Base-by-base conservation (phyloP, 306 rosid species). In the Glycyrrhiza uralensis region DNA sequence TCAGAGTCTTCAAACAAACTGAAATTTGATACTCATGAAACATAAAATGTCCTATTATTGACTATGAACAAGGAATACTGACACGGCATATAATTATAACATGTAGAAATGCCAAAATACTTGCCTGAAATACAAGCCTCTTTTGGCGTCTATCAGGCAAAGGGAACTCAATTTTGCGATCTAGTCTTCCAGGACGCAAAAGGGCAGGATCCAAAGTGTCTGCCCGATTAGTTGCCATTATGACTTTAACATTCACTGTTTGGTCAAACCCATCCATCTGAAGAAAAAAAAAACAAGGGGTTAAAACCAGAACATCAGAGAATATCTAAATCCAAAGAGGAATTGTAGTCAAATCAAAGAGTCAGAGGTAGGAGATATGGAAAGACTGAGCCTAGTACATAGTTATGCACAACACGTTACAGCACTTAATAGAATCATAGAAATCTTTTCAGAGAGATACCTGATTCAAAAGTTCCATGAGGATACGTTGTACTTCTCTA, bases 221-320 rank as follows among this genome's bases (percentile, higher is more conserved):
- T 28, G 99, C 99, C 29, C 99, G 85, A 56, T 95, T 95, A 46
- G 99, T 95, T 68, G 99, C 99, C 99, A 95, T 95, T 46, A 95
- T 95, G 57, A 95, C 99, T 81, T 95, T 95, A 39, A 95, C 99
- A 80, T 95, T 95, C 72, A 95, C 99, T 3, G 99, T 95, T 80
- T 95, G 99, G 65, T 95, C 99, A 65, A 95, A 95, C 56, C 99
- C 99, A 73, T 95, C 99, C 99, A 95, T 95, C 99, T 95, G 84
- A 72, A 33, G 3, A 66, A 45, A 54, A 67, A 30, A n/a, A 50
- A 66, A 54, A 29, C 28, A 32, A 38, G 32, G 24, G 67, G 69
- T 49, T 20, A 69, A n/a, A 46, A 50, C 35, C 71, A 45, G n/a
- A 20, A 55, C 36, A 11, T 64, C 58, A 56, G 20, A 47, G 33